Conservation (phyloP, 1,139 yeast genomes). For the Nakaseomyces glabratus region DNA sequence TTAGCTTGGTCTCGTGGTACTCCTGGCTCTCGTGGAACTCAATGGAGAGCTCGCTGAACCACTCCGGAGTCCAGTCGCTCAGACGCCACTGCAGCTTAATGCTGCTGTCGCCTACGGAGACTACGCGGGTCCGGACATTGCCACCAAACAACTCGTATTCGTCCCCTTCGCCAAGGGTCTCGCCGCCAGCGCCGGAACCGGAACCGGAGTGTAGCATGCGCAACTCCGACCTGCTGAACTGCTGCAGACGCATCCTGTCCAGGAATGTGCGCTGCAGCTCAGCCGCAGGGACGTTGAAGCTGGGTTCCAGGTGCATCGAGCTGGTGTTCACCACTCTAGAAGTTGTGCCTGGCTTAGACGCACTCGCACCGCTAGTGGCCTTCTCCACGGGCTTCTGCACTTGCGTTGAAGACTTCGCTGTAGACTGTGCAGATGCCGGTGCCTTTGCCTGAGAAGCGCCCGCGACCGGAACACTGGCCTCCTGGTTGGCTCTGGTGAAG, state of each 20-base stretch:
- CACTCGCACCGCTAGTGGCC: constrained; percentile 7
- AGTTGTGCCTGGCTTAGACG: constrained; percentile 24
- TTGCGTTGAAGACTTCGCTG: constrained; percentile 13
- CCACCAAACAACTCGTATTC: constrained; percentile 76
- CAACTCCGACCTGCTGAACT: constrained; percentile 42
- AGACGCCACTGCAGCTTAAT: constrained; percentile 81
- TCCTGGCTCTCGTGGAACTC: constrained; percentile 56
- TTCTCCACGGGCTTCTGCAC: constrained; percentile 15
- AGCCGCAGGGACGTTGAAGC: constrained; percentile 80
- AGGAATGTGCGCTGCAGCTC: constrained; percentile 70
- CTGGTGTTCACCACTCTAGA: constrained; percentile 51
- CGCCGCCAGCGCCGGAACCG: constrained; percentile 9
- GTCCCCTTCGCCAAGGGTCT: constrained; percentile 42
- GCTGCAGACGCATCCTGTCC: constrained; percentile 67
- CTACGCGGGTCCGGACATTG: constrained; percentile 63
- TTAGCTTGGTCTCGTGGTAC: constrained; percentile 69
- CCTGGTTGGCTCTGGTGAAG: constrained; percentile 59
- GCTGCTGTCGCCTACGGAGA: constrained; percentile 39
- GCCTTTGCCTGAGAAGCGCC: constrained; percentile 22
- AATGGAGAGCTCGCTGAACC: constrained; percentile 66
- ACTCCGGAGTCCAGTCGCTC: constrained; percentile 66
- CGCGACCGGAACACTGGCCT: constrained; percentile 21
- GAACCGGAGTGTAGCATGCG: constrained; percentile 9
- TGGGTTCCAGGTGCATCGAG: constrained; percentile 65
- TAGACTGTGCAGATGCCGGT: constrained; percentile 12